These are phyloP conservation scores for Hypoxylon lienhwacheense DNA, from an alignment of 495 filamentous ascomycete genomes.

Conservation along the genomic window DNA sequence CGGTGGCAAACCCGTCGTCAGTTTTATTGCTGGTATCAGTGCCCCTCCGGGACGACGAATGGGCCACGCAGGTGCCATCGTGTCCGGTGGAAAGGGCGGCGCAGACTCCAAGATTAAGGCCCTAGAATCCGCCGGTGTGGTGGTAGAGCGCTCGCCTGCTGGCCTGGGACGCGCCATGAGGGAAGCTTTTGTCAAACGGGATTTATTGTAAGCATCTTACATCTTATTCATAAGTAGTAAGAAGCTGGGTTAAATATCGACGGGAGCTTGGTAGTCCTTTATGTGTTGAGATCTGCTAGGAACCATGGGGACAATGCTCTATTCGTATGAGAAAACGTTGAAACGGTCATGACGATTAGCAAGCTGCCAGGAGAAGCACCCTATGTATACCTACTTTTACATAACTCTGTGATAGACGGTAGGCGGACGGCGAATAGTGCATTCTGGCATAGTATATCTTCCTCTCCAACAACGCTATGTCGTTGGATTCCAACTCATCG, in stretches of 20 bases:
- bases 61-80: constrained; percentile 98
- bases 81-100: constrained; percentile 94
- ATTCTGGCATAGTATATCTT: constrained; percentile 25
- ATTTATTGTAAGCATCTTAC: constrained; percentile 74
- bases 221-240: constrained; percentile 2
- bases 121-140: constrained; percentile 87
- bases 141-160: constrained; percentile 95
- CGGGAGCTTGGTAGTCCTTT: constrained; percentile 3
- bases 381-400: constrained; percentile 21
- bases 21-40: constrained; percentile 97
- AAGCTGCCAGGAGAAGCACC: constrained; percentile 17
- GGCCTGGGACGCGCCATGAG: constrained; percentile 87
- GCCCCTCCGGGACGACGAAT: constrained; percentile 95
- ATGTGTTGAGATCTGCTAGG: background rate
- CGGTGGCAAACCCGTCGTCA: constrained; percentile 85
- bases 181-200: constrained; percentile 92
- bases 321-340: constrained; percentile 1
- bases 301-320: constrained; percentile 4
- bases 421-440: constrained; percentile 23
- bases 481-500: too few relatives aligned
- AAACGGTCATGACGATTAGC: constrained; percentile 1
- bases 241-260: constrained; percentile 10
- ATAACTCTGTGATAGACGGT: constrained; percentile 32
- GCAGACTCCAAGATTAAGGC: constrained; percentile 97
- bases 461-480: constrained; percentile 12